phyloP scores from a whole-genome alignment of 2,329 filamentous ascomycete genomes.

The Epichloe bromicola region DNA sequence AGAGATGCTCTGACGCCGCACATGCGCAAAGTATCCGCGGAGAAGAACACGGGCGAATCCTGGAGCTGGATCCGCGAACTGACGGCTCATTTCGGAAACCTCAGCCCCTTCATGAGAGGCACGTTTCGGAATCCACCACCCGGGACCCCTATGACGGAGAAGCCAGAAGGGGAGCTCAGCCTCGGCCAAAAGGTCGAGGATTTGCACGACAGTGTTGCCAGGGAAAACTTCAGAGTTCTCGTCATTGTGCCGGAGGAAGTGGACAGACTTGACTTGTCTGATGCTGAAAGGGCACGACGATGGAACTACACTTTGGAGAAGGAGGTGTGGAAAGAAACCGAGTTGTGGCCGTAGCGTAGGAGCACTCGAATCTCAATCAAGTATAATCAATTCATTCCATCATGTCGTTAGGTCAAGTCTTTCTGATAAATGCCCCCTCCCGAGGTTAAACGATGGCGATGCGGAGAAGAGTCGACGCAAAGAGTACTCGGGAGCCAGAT shows the following conservation, averaged over 20 bases:
- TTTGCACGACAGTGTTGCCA: constrained; percentile 55
- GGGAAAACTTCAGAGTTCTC: constrained; percentile 71
- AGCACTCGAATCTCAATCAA: no score
- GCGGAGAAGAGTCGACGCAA: no score
- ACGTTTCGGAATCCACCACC: constrained; percentile 62
- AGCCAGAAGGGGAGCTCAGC: constrained; percentile 28
- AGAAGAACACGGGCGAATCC: constrained; percentile 16
- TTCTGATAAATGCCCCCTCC: no score
- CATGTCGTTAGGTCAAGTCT: no score
- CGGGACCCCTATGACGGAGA: constrained; percentile 43
- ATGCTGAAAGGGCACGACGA: constrained; percentile 48
- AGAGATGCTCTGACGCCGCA: constrained; percentile 45
- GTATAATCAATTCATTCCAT: no score
- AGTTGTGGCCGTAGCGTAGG: constrained; percentile 49
- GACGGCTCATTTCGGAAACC: constrained; percentile 80
- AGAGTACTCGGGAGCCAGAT: no score
- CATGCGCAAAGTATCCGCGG: constrained; percentile 38
- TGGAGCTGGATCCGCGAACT: constrained; percentile 77
- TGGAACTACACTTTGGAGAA: constrained; percentile 53
- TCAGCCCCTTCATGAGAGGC: constrained; percentile 68
- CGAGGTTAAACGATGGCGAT: no score
- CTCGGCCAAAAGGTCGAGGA: constrained; percentile 55
- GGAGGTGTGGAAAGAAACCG: constrained; percentile 50
- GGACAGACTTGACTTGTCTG: constrained; percentile 59
- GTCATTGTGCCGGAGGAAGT: constrained; percentile 68